phyloP scores from a whole-genome alignment of 2,329 filamentous ascomycete genomes.

The Fusarium protoensiforme region DNA sequence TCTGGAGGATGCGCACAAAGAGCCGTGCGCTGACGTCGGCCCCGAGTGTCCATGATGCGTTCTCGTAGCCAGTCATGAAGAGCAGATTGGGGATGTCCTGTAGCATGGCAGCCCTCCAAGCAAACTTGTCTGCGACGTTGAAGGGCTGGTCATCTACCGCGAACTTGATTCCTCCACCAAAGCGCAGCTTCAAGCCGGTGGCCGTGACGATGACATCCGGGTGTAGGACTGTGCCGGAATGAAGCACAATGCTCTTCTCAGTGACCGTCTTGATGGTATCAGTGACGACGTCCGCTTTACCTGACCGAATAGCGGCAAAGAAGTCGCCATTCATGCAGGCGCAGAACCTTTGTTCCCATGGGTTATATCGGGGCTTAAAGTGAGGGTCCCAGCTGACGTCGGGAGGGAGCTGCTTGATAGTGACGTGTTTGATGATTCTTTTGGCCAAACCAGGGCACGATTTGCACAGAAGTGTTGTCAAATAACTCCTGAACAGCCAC shows the following conservation, averaged over 20 bases:
- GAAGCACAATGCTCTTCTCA: conserved; percentile 54
- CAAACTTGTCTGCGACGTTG: conserved; percentile 56
- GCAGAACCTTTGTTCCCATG: conserved; percentile 77
- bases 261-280: conserved; percentile 59
- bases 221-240: conserved; percentile 56
- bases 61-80: conserved; percentile 69
- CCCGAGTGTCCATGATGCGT: conserved; percentile 71
- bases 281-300: conserved; percentile 56
- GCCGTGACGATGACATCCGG: conserved; percentile 74
- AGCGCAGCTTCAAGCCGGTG: conserved; percentile 67
- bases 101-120: conserved; percentile 72
- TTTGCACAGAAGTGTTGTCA: conserved; percentile 59
- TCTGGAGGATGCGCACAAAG: conserved; percentile 60
- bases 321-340: conserved; percentile 61
- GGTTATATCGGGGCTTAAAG: conserved; percentile 65
- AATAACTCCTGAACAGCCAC: conserved; percentile 56
- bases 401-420: conserved; percentile 59
- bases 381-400: conserved; percentile 62
- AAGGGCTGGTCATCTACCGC: conserved; percentile 61
- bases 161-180: conserved; percentile 65
- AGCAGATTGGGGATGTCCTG: conserved; percentile 70
- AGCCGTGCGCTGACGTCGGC: conserved; percentile 64
- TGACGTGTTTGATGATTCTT: conserved; percentile 54
- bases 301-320: conserved; percentile 52
- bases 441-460: conserved; percentile 59